Conservation (phyloP, 257 asterid genomes). For the Handroanthus guayacan region DNA sequence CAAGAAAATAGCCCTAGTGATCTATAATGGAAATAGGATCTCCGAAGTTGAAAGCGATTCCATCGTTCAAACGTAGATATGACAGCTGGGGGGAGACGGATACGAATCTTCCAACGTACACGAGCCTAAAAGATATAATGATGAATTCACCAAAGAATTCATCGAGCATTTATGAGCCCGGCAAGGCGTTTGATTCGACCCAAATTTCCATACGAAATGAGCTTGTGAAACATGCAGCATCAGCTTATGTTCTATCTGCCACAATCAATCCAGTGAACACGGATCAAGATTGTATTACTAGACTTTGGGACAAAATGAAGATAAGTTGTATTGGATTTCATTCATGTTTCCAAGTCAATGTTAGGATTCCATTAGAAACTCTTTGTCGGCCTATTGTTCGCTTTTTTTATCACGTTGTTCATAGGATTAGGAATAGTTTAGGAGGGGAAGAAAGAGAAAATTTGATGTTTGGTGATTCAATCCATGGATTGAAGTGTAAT, state of each 20-base stretch:
- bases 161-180: constrained; percentile 13
- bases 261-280: constrained; percentile 36
- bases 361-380: constrained; percentile 32
- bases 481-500: background rate
- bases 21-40: constrained; percentile 35
- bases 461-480: background rate
- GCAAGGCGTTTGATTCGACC: constrained; percentile 39
- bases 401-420: constrained; percentile 39
- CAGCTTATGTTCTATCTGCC: constrained; percentile 73
- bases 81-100: constrained; percentile 36
- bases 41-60: constrained; percentile 36
- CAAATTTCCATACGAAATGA: constrained; percentile 58
- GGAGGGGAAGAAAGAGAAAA: background rate
- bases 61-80: constrained; percentile 34
- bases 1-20: background rate
- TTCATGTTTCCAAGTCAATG: constrained; percentile 41
- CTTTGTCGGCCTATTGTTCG: constrained; percentile 40
- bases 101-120: constrained; percentile 45
- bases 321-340: constrained; percentile 17
- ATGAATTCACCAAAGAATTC: constrained; percentile 37
- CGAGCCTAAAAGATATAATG: constrained; percentile 61
- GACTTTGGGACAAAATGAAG: constrained; percentile 43
- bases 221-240: constrained; percentile 74
- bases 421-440: constrained; percentile 40
- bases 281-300: constrained; percentile 39